Base-by-base conservation (phyloP, 1,284 basidiomycete species). In the Athelia psychrophila region DNA sequence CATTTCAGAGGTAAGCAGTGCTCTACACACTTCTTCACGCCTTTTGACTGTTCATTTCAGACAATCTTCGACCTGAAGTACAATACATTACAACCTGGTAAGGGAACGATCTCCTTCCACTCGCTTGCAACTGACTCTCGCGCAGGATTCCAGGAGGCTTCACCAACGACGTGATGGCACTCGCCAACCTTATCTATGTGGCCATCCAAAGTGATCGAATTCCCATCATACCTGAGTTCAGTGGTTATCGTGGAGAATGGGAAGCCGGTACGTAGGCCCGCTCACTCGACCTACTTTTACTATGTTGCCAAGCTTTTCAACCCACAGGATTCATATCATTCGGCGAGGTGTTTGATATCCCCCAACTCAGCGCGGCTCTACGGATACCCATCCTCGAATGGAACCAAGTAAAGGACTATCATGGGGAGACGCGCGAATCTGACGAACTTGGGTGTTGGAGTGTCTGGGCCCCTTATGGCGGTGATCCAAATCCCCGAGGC, bases 381-480 rank as follows among this genome's bases (percentile, higher is more conserved):
- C 65, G 69, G 4, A 67, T 62, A 27, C 76, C 77, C 1, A 61
- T 84, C 15, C 58, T 84, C 2, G 81, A 83, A 64, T 84, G 81
- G 81, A 70, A 74, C 47, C 70, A 80, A 52, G 74, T 81, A 46
- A 81, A 82, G 60, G 27, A 30, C 13, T 30, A 30, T 13, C 5
- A 5, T 5, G 27, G 27, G 6, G 27, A 30, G 13, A 30, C 13
- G 5, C 69, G 76, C 30, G 60, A 61, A 22, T 36, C 73, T 24
- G 86, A 90, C 24, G 74, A 80, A 15, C 56, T 89, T 19, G 86
- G 86, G n/a, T 89, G 86, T 65, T 88, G 86, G 86, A 79, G 76
- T 60, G 64, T 79, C n/a, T 84, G 81, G 82, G 27, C 27, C 6
- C 27, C 27, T 6, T 76, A 82, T 53, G 62, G 63, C 35, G 61